A percentile compares a stretch with the other conserved stretches of the same genome.
Conservation (phyloP, 768 basidiomycete genomes). For the Leccinum variicolor region DNA sequence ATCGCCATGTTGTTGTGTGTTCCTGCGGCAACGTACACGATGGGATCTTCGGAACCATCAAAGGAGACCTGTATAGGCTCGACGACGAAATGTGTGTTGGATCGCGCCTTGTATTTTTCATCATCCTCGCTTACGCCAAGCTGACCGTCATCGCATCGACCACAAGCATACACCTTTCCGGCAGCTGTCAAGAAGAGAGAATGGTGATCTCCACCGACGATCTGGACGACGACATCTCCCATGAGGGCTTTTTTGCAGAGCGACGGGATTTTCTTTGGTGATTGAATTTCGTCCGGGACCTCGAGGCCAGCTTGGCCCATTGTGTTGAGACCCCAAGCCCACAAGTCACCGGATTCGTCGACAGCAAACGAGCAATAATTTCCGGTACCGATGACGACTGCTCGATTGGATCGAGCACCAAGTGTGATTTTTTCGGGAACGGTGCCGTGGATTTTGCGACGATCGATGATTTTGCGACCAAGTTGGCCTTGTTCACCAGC, state of each 20-base stretch:
- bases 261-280: slow-evolving; percentile 61
- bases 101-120: slow-evolving; percentile 54
- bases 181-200: slow-evolving; percentile 82
- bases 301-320: slow-evolving; percentile 79
- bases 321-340: slow-evolving; percentile 95
- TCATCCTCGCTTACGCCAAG: slow-evolving; percentile 74
- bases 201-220: slow-evolving; percentile 85
- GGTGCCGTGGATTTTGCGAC: slow-evolving; percentile 86
- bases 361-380: slow-evolving; percentile 89
- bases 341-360: slow-evolving; percentile 77
- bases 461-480: slow-evolving; percentile 84
- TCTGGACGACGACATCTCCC: slow-evolving; percentile 64
- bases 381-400: slow-evolving; percentile 75
- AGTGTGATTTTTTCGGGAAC: slow-evolving; percentile 83
- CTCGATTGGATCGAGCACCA: slow-evolving; percentile 60
- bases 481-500: slow-evolving; percentile 89
- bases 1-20: slow-evolving; percentile 71
- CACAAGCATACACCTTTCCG: slow-evolving; percentile 85
- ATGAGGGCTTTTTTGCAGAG: slow-evolving; percentile 60
- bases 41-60: slow-evolving; percentile 59
- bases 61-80: slow-evolving; percentile 67
- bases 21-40: slow-evolving; percentile 65
- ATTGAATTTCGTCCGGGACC: slow-evolving; percentile 48
- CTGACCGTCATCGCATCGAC: slow-evolving; percentile 80
- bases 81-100: slow-evolving; percentile 55